Conservation (phyloP, 2,329 filamentous ascomycete genomes). For the Calonectria crousiana region DNA sequence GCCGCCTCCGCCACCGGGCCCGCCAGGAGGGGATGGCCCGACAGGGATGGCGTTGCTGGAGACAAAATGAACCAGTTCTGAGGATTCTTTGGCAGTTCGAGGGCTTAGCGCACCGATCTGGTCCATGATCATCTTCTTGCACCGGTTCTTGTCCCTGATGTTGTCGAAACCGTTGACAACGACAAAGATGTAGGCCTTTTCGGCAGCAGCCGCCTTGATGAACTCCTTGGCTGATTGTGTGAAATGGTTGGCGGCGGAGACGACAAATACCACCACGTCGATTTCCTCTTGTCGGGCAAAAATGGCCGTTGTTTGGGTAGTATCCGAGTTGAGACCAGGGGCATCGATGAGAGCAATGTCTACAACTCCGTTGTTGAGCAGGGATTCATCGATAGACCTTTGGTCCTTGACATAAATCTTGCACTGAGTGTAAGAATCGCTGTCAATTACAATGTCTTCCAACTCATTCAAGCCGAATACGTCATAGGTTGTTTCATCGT, state of each 20-base stretch:
- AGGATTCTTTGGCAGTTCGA: conserved; percentile 90
- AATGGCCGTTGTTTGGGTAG: conserved; percentile 95
- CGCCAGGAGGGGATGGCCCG: conserved; percentile 68
- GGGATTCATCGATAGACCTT: conserved; percentile 88
- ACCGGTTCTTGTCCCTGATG: conserved; percentile 91
- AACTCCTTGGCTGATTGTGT: conserved; percentile 98
- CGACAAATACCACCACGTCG: conserved; percentile 97
- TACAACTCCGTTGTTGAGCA: conserved; percentile 97
- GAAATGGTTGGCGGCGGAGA: conserved; percentile 97
- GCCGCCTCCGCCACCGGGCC: conserved; percentile 65
- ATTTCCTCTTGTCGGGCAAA: conserved; percentile 99
- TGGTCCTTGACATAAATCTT: conserved; percentile 97
- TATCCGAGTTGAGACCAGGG: conserved; percentile 94
- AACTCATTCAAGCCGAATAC: conserved; percentile 83
- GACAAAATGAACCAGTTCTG: conserved; percentile 96
- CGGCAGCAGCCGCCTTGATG: conserved; percentile 92
- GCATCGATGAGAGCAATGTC: conserved; percentile 98
- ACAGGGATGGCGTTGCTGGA: conserved; percentile 95
- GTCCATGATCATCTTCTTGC: conserved; percentile 92
- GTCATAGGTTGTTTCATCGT: conserved; percentile 95
- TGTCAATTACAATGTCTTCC: conserved; percentile 91
- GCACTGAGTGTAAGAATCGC: conserved; percentile 90
- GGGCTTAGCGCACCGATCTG: conserved; percentile 91
- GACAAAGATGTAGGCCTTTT: conserved; percentile 99
- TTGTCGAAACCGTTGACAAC: conserved; percentile 98